Evolutionary conservation across 2,329 filamentous ascomycete species (phyloP), one percentile per base, ranked within the genome.

Genomic region (Botrytis squamosa): DNA sequence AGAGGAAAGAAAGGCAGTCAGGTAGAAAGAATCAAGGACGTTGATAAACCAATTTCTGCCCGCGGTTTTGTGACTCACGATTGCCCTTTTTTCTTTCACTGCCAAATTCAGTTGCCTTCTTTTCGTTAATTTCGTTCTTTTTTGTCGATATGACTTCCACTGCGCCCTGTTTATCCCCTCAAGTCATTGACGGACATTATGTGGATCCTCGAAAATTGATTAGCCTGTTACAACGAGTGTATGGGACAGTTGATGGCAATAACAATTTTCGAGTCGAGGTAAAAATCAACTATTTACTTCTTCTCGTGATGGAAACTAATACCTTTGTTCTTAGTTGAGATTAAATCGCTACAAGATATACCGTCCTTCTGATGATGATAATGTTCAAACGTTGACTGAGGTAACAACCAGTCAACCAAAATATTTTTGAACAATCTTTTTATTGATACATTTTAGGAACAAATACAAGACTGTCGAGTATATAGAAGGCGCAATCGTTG

Each of bases 211-310:
- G 63, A n/a, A 77, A 75, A 62, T 67, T 78, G 4, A 74, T 78
- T 25, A 52, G 33, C 14, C 71, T 78, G 12, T 70, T 78, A 3
- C 73, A 75, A 40, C 55, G 74, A 36, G 73, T 77, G 10, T 78
- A 78, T 55, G 77, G 77, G 14, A 75, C 62, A 20, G 46, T 71
- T 18, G 76, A 75, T 29, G 77, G 77, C 2, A 74, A 76, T 38
- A 77, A 77, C 49, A 77, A 77, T 36, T 78, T 78, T 55, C 70
- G 74, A 8, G 76, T 78, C 33, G 76, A 77, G 72, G 77, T 77
- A 69, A 46, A 46, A 46, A 2, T 42, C 38, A 20, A 16, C 36
- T 20, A n/a, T 44, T 33, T 22, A 18, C 7, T 4, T 14, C n/a
- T 40, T 38, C 40, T 55, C 29, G 63, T 75, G 25, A 73, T 57